Evolutionary conservation across 139 green algal genomes (phyloP), one percentile per base, ranked within the genome.

Genomic region (Chloropicon primus): DNA sequence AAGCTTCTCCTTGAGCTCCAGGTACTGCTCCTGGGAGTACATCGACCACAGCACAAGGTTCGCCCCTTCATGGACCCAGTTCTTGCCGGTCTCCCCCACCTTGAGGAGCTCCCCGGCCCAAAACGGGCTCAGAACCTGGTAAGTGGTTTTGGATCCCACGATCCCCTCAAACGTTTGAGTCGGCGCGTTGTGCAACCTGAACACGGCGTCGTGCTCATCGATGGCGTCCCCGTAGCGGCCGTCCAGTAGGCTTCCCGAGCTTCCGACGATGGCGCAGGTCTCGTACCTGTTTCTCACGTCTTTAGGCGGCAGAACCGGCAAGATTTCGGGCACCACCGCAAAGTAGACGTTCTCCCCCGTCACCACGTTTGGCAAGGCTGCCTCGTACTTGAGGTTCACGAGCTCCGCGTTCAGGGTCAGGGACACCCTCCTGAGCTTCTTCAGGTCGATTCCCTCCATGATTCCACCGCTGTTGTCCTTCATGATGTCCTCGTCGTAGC

Each of bases 1-100:
- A 27, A 81, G 78, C 22, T 74, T 72, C 74, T 82, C 73, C n/a
- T 73, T 29, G 73, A 82, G 25, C 74, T 80, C 28, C 29, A 80
- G 41, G 26, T 75, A 82, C 41, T 24, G 5, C 78, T 82, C 78
- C 27, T 82, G 78, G 2, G 26, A 54, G 74, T 2, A 5, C 2
- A 17, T 23, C 21, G 74, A 80, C 28, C 26, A 81, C 2, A 81
- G 72, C 10, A 81, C n/a, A 10, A 81, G 72, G n/a, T 27, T 78
- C 10, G 78, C 78, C 23, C 79, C 78, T 72, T 79, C 78, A 17
- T 62, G 41, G 21, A 80, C 24, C 71, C 23, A 79, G 17, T 10
- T 5, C 71, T 28, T 27, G 2, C 78, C 78, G 22, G 22, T 72
- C 10, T 79, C 78, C 28, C 2, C 72, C 41, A 17, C 10, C 22